Percentiles rank a stretch among this genome's conserved stretches.
These are phyloP conservation scores for Apophysomyces variabilis DNA, from an alignment of 371 early-diverging fungal genomes.

Conservation along the genomic window DNA sequence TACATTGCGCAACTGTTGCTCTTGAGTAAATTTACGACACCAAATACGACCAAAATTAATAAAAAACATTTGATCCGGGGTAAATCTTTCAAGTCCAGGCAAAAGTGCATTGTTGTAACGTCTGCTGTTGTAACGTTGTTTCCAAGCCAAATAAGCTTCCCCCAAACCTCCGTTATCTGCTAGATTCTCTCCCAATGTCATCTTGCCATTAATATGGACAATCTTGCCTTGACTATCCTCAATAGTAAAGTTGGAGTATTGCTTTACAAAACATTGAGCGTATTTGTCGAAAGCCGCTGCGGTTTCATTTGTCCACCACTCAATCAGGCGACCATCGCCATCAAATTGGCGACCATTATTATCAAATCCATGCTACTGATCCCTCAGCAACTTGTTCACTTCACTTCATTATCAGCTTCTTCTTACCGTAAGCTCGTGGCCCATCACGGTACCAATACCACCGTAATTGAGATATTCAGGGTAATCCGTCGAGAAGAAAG, in stretches of 20 bases:
- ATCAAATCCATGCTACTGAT: conserved; percentile 53
- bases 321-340: conserved; percentile 34
- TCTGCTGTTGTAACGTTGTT: conserved; percentile 15
- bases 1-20: conserved; percentile 39
- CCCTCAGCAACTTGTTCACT: neutral
- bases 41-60: conserved; percentile 57
- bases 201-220: conserved; percentile 54
- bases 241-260: conserved; percentile 58
- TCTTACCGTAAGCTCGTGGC: conserved; percentile 66
- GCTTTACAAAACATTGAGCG: conserved; percentile 67
- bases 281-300: conserved; percentile 50
- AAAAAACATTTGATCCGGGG: conserved; percentile 60
- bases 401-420: neutral
- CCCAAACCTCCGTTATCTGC: conserved; percentile 78
- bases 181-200: conserved; percentile 74
- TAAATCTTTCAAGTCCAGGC: conserved; percentile 54
- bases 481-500: conserved; percentile 43
- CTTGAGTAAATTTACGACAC: conserved; percentile 53
- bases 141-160: conserved; percentile 37
- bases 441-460: conserved; percentile 62
- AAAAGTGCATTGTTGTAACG: conserved; percentile 45
- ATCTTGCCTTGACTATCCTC: conserved; percentile 26
- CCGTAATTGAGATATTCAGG: conserved; percentile 66
- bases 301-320: conserved; percentile 74
- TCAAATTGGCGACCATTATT: conserved; percentile 62